Conservation (phyloP, 2,329 filamentous ascomycete genomes). For the Pseudofabraea citricarpa region DNA sequence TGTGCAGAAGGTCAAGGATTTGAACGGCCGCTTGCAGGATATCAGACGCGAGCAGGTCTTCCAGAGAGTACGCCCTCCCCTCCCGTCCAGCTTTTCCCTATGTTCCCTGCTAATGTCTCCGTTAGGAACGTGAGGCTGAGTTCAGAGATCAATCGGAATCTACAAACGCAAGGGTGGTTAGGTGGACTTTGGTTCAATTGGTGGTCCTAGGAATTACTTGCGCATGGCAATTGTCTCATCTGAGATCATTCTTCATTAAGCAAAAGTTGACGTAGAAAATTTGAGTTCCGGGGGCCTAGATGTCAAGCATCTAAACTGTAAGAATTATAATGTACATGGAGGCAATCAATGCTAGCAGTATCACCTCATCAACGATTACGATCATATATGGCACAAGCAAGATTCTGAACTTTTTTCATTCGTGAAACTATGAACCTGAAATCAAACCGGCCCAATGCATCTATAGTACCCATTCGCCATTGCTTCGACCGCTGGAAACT, state of each 20-base stretch:
- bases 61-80: slow-evolving; percentile 68
- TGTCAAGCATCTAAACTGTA: not conserved
- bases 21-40: slow-evolving; percentile 83
- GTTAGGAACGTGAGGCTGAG: slow-evolving; percentile 92
- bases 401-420: slow-evolving; percentile 20
- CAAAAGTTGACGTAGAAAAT: slow-evolving; percentile 84
- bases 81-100: not conserved
- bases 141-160: slow-evolving; percentile 96
- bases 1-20: slow-evolving; percentile 79
- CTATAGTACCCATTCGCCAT: slow-evolving; percentile 27
- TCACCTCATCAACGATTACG: no score
- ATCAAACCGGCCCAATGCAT: no score
- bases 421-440: slow-evolving; percentile 16
- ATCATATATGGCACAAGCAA: not conserved
- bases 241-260: slow-evolving; percentile 98
- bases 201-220: slow-evolving; percentile 81
- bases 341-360: no score
- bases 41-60: slow-evolving; percentile 94
- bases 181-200: slow-evolving; percentile 91
- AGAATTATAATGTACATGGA: no score
- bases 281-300: not conserved
- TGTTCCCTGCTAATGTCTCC: not conserved
- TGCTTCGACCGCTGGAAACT: slow-evolving; percentile 20
- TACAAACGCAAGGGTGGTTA: slow-evolving; percentile 85
- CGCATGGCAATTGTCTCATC: slow-evolving; percentile 93